Conservation (phyloP, 1,284 basidiomycete species). For the Mycena sp. region DNA sequence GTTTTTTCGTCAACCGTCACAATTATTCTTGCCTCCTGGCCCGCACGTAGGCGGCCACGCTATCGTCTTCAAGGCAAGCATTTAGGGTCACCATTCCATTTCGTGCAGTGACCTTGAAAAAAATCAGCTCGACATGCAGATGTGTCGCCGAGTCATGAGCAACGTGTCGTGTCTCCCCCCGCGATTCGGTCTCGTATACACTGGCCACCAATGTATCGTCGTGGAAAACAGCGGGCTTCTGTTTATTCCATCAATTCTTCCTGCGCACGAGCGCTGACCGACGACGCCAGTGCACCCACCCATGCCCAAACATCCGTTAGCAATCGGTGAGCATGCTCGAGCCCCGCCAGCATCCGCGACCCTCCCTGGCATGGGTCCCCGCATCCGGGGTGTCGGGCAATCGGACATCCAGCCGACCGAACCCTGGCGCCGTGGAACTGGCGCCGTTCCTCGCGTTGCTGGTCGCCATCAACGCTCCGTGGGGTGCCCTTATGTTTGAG, state of each 20-base stretch:
- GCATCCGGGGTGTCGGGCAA: neutral
- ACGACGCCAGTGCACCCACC: neutral
- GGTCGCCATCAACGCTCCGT: neutral
- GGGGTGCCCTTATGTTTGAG: neutral
- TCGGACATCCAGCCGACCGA: neutral
- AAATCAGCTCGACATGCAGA: no score
- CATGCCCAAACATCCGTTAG: neutral
- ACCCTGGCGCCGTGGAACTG: neutral
- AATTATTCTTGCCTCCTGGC: no score
- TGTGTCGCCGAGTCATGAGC: neutral
- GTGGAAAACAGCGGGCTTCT: neutral
- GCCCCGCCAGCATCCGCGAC: neutral
- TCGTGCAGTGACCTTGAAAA: no score
- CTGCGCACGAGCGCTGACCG: no score
- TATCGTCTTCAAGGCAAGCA: no score
- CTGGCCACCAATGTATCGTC: neutral
- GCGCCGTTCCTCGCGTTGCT: neutral
- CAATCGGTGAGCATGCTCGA: neutral
- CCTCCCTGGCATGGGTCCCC: neutral
- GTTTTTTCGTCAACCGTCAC: no score
- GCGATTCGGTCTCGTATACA: neutral
- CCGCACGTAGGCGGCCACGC: no score
- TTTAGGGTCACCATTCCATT: no score
- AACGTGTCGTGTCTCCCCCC: neutral
- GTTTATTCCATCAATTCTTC: no score